phyloP scores from a whole-genome alignment of 106 monocot genomes.

The Apostasia shenzhenica region DNA sequence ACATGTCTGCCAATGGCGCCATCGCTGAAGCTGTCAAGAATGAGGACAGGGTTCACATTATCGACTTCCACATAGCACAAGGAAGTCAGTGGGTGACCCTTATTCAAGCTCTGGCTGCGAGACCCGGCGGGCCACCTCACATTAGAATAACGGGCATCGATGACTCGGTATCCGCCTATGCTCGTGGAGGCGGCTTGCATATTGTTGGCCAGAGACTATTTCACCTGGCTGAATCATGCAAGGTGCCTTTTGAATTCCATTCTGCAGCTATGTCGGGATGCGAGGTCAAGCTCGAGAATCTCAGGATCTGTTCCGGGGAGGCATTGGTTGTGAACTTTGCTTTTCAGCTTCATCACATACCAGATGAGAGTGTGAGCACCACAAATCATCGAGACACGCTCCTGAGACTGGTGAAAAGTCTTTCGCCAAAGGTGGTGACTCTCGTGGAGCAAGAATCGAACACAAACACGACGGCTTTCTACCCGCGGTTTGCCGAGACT shows the following conservation, averaged over 20 bases:
- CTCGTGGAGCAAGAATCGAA: constrained; percentile 89
- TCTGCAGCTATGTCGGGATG: constrained; percentile 34
- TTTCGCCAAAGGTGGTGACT: constrained; percentile 70
- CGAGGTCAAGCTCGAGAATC: constrained; percentile 51
- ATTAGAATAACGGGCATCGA: constrained; percentile 87
- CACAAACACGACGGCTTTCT: constrained; percentile 82
- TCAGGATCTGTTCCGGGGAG: constrained; percentile 47
- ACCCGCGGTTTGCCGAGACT: constrained; percentile 67
- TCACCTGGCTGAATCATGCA: constrained; percentile 41
- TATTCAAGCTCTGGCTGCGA: constrained; percentile 69
- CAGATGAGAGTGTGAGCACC: constrained; percentile 85
- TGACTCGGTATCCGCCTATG: constrained; percentile 61
- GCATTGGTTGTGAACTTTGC: constrained; percentile 85
- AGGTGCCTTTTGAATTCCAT: constrained; percentile 78
- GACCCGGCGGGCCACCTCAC: constrained; percentile 77
- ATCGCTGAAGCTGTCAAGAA: constrained; percentile 78
- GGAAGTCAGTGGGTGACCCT: constrained; percentile 86
- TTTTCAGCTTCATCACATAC: constrained; percentile 74
- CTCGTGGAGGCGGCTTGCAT: constrained; percentile 68
- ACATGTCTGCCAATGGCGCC: constrained; percentile 92
- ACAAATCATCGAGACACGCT: constrained; percentile 73
- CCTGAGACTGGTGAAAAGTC: constrained; percentile 67
- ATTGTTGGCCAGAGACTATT: constrained; percentile 60
- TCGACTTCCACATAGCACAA: constrained; percentile 95
- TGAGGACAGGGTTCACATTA: constrained; percentile 66